Evolutionary conservation across 768 basidiomycete genomes (phyloP).

Genomic region (Tulasnella sp.): DNA sequence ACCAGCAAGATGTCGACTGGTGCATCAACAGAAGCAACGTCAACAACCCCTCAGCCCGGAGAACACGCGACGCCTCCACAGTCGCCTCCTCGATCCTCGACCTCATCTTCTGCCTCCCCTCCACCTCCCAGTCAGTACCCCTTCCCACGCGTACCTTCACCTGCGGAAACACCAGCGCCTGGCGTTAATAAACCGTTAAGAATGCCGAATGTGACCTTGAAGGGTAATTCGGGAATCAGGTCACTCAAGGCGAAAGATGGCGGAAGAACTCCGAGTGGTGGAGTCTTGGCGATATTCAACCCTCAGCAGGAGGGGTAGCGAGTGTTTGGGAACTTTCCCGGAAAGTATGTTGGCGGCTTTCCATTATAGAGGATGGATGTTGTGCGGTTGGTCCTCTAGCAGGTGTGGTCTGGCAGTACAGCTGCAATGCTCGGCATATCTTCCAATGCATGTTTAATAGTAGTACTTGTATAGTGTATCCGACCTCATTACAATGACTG

Average conservation of each 20-base stretch:
- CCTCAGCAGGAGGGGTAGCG: slow-evolving; percentile 4
- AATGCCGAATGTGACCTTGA: slow-evolving; percentile 10
- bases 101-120: background rate
- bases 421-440: background rate
- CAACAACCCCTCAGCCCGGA: background rate
- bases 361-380: background rate
- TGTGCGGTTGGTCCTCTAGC: background rate
- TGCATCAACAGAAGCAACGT: background rate
- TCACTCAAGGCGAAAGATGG: slow-evolving; percentile 67
- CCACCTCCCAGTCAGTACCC: slow-evolving; percentile 14
- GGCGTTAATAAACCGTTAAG: background rate
- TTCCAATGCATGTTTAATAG: background rate
- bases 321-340: background rate
- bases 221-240: slow-evolving; percentile 42
- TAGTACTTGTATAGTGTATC: background rate
- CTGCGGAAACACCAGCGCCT: background rate
- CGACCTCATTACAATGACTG: background rate
- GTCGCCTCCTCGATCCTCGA: background rate
- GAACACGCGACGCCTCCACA: background rate
- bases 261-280: slow-evolving; percentile 76
- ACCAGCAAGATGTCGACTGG: background rate
- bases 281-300: slow-evolving; percentile 59
- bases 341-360: background rate
- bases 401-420: background rate
- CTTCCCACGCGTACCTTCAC: slow-evolving; percentile 19